A percentile compares a stretch with the other conserved stretches of the same genome.
Conservation (phyloP, 2,329 filamentous ascomycete genomes). For the Botrytis fabae region DNA sequence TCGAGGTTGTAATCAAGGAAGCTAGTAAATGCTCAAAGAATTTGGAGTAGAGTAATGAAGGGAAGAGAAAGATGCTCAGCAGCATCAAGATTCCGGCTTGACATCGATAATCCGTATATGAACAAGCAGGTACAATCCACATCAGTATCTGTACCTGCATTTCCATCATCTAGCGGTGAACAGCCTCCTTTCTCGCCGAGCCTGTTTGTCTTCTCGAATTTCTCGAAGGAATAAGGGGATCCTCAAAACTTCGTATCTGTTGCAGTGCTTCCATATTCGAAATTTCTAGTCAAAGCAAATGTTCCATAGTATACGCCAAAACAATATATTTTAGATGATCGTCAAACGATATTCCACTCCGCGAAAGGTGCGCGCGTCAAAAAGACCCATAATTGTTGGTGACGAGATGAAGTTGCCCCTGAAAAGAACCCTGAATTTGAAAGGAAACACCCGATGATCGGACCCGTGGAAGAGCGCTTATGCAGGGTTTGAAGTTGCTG, state of each 20-base stretch:
- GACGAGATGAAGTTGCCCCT: slow-evolving; percentile 6
- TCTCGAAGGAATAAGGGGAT: background rate
- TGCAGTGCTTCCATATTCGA: background rate
- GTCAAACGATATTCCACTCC: background rate
- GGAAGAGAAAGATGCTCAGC: background rate
- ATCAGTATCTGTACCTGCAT: slow-evolving; percentile 1
- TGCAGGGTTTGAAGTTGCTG: background rate
- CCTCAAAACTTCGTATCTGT: slow-evolving; percentile 4
- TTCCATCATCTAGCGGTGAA: slow-evolving; percentile 5
- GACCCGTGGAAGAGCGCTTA: slow-evolving; percentile 2
- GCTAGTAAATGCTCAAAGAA: background rate
- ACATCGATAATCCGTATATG: background rate
- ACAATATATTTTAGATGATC: background rate
- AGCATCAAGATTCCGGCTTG: background rate
- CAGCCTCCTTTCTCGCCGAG: background rate
- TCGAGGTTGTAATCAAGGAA: background rate
- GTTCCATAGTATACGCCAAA: background rate
- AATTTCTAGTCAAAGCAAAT: background rate
- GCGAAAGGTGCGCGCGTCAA: slow-evolving; percentile 10
- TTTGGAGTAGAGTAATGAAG: background rate
- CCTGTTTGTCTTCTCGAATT: background rate
- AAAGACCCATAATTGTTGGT: slow-evolving; percentile 9
- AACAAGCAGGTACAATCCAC: background rate
- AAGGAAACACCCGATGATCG: background rate
- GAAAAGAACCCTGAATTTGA: background rate